Conservation (phyloP, 306 rosid genomes). For the Cicer cuneatum region DNA sequence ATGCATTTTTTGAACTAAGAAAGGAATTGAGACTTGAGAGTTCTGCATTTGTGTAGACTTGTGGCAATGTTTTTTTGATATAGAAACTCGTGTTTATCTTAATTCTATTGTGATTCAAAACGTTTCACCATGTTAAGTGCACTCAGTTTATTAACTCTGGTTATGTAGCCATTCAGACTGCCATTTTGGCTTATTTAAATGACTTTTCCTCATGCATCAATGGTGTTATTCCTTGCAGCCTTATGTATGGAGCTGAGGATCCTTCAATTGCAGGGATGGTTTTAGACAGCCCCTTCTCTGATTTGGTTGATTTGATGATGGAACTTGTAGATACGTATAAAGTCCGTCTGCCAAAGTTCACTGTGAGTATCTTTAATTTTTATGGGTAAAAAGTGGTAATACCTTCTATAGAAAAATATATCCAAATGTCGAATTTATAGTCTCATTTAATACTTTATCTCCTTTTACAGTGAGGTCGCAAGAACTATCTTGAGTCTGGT, state of each 20-base stretch:
- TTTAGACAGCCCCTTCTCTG: slow-evolving; percentile 97
- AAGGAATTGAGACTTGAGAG: slow-evolving; percentile 18
- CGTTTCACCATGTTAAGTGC: slow-evolving; percentile 19
- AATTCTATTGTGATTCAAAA: slow-evolving; percentile 16
- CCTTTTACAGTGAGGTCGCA: slow-evolving; percentile 17
- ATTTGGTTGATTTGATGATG: slow-evolving; percentile 98
- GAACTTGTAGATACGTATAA: slow-evolving; percentile 93
- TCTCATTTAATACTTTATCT: slow-evolving; percentile 16
- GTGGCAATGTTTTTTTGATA: not conserved
- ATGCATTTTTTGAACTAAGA: slow-evolving; percentile 15
- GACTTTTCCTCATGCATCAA: slow-evolving; percentile 44
- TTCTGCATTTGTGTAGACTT: slow-evolving; percentile 21
- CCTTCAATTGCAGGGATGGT: slow-evolving; percentile 99
- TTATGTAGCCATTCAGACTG: slow-evolving; percentile 21
- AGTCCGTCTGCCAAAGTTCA: slow-evolving; percentile 94
- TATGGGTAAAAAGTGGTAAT: slow-evolving; percentile 8
- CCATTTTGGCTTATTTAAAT: slow-evolving; percentile 12
- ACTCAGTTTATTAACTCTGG: slow-evolving; percentile 7
- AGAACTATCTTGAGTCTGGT: slow-evolving; percentile 10
- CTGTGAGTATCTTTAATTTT: slow-evolving; percentile 68
- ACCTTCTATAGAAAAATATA: not conserved
- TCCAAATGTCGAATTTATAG: slow-evolving; percentile 15
- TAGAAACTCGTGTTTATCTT: slow-evolving; percentile 25
- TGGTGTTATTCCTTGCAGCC: slow-evolving; percentile 67
- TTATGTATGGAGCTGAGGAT: slow-evolving; percentile 97